Base-by-base conservation (phyloP, 2,329 filamentous ascomycete species). In the Epichloe scottii region DNA sequence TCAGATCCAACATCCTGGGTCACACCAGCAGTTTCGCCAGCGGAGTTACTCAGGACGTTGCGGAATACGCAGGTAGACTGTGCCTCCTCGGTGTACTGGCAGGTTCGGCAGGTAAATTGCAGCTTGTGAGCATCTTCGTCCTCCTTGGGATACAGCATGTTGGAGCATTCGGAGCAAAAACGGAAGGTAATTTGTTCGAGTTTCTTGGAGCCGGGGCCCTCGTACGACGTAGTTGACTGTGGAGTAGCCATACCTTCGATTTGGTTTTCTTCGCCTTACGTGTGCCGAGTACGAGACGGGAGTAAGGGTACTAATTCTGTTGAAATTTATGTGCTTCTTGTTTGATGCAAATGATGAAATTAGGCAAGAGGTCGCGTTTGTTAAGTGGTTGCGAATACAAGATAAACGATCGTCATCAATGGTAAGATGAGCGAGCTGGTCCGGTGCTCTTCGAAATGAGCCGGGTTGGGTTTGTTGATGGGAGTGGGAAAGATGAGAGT, bases 141-240 rank as follows among this genome's bases (percentile, higher is more conserved):
- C 75, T 98, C 94, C 71, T 94, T 93, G 48, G 93, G 93, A 65
- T 97, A 97, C 51, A 98, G 77, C 79, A 98, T 87, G 76, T 98
- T 98, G 62, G 90, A 95, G 74, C 93, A 98, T 77, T 98, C 93
- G 61, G 89, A 89, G 75, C 93, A 98, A 78, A 98, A 98, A 63
- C 88, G 85, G 71, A 97, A 98, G 46, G 88, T 89, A 69, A 97
- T 90, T 68, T 95, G 89, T 71, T 91, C 83, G 57, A 75, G 72
- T 59, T 73, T 73, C 62, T 75, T 76, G 60, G 76, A 72, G 53
- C 63, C 67, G 48, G 64, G 62, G 56, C 62, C 68, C 44, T 72
- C 70, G 56, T 71, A 62, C 34, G 69, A 68, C 50, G 65, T 64
- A 44, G 70, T 76, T 30, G 77, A 75, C 55, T 75, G 71, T 34